Evolutionary conservation across 2,329 filamentous ascomycete genomes (phyloP), one percentile per base, ranked within the genome.

Genomic region (Huntiella savannae): DNA sequence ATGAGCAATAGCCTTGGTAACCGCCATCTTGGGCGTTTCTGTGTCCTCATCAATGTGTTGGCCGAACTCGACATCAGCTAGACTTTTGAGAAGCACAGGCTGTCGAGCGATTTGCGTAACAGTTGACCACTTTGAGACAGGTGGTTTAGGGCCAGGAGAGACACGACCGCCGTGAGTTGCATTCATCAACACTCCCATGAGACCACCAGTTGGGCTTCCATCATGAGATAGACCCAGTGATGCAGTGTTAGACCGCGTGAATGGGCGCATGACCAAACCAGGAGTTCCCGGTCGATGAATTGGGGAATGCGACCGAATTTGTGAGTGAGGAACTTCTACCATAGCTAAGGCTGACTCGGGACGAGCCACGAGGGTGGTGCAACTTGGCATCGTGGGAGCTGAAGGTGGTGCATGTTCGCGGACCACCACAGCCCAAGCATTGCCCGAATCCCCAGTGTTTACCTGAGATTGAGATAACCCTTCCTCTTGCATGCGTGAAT

Each of bases 181-280:
- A 33, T 5, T n/a, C 34, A 50, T 44, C 11, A 50, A 47, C 36
- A 50, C 37, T 13, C 40, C 40, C 13, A 44, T 19, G 4, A 49
- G 33, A 12, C 40, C 40, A 12, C 35, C 12, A 17, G 33, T 45
- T 2, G 53, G 19, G 36, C 49, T 39, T 4, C 36, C 33, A 7
- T 53, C 48, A 15, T 50, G 47, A 10, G 52, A 49, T 6, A 55
- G 50, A 1, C 54, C 53, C 5, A 55, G 47, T 8, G 51, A 46
- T 2, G 52, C 52, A 4, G 53, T 52, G 4, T 52, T 55, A 7
- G 53, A 50, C 7, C 50, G 45, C 4, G 53, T 51, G 37, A 52
- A 49, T 37, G 51, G 52, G 6, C 52, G 53, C 22, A 48, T 47
- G 28, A 53, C 52, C 4, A 46, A 33, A 36, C 4, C 42, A 36